Conservation (phyloP, 352 stramenopile species). For the Phytopythium chamaehyphon region DNA sequence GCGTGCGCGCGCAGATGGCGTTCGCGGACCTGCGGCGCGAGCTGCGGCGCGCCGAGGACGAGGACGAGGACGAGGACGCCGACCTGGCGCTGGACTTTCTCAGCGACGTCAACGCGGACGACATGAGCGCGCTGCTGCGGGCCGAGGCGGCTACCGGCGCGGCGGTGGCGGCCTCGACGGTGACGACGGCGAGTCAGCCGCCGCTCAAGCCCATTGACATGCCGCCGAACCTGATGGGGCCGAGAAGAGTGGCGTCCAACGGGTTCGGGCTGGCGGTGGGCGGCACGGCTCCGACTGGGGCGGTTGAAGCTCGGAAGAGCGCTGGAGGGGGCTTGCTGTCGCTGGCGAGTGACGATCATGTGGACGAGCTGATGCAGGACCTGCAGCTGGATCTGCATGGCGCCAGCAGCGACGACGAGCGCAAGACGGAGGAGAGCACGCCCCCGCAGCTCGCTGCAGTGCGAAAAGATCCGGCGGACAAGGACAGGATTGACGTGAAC, state of each 20-base stretch:
- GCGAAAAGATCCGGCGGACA: not conserved
- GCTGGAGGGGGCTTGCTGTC: slow-evolving; percentile 7
- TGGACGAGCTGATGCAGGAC: slow-evolving; percentile 48
- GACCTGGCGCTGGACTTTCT: slow-evolving; percentile 49
- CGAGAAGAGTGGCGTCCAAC: slow-evolving; percentile 1
- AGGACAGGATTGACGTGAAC: slow-evolving; percentile 2
- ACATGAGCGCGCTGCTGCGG: slow-evolving; percentile 50
- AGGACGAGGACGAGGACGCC: slow-evolving; percentile 23
- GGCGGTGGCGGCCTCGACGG: not conserved
- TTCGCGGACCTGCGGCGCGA: slow-evolving; percentile 36
- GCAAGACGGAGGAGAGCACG: slow-evolving; percentile 53
- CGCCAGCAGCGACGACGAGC: slow-evolving; percentile 24
- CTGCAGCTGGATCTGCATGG: slow-evolving; percentile 33
- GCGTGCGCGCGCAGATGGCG: slow-evolving; percentile 32
- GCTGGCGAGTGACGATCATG: slow-evolving; percentile 32
- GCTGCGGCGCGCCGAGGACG: slow-evolving; percentile 18
- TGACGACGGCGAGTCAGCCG: slow-evolving; percentile 1
- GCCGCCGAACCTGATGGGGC: slow-evolving; percentile 20
- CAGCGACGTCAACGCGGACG: slow-evolving; percentile 36
- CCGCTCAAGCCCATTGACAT: slow-evolving; percentile 28
- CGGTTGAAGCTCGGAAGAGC: not conserved
- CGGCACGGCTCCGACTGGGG: not conserved
- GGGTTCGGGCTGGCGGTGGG: not conserved
- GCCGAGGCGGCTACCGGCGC: slow-evolving; percentile 16
- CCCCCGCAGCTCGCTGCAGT: slow-evolving; percentile 25